These are phyloP conservation scores for Acacia acuminata DNA, from an alignment of 306 rosid genomes.

Conservation along the genomic window DNA sequence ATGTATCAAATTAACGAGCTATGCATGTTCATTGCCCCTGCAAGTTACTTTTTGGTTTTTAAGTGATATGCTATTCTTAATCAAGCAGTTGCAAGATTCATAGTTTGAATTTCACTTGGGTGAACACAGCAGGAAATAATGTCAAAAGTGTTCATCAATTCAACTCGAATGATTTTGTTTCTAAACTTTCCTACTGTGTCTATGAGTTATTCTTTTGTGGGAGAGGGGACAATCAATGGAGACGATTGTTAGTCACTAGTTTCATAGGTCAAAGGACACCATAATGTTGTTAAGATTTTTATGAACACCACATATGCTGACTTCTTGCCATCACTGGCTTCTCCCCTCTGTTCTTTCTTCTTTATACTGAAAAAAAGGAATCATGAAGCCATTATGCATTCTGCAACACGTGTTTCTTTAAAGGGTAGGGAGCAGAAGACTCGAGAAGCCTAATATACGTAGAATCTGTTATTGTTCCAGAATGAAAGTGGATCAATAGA, in stretches of 20 bases:
- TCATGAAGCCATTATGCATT: background rate
- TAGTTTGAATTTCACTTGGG: background rate
- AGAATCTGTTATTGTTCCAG: background rate
- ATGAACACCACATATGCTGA: background rate
- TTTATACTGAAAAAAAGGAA: background rate
- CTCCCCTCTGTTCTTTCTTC: background rate
- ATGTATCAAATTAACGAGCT: no score
- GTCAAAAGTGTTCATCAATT: background rate
- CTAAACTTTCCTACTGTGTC: background rate
- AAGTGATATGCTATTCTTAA: background rate
- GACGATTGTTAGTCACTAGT: background rate
- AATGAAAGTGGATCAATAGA: background rate
- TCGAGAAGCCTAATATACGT: background rate
- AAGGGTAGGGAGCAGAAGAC: background rate
- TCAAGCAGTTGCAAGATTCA: background rate
- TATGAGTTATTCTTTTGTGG: background rate
- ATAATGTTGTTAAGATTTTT: background rate
- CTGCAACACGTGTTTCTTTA: background rate
- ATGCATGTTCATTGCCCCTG: conserved; percentile 1
- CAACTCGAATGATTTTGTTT: background rate
- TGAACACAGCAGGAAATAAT: background rate
- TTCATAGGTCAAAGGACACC: background rate
- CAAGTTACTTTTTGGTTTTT: background rate
- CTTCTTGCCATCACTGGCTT: background rate
- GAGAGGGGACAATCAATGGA: background rate